Conservation (phyloP, 768 basidiomycete genomes). For the Xanthoconium stramineum region DNA sequence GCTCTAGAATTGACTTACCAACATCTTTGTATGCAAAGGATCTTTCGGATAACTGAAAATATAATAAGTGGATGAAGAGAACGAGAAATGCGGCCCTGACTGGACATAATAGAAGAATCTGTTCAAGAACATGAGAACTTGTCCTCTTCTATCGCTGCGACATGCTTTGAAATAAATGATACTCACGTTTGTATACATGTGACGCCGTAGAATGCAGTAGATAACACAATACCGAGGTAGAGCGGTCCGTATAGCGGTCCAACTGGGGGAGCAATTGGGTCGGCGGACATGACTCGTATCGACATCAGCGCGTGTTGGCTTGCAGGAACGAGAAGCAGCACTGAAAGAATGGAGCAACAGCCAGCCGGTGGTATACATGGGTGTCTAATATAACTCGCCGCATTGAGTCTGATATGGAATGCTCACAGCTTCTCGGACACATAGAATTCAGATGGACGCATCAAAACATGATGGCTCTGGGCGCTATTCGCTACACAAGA, state of each 20-base stretch:
- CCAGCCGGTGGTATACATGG: too few relatives aligned
- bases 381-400: too few relatives aligned
- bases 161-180: neutral
- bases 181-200: neutral
- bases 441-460: too few relatives aligned
- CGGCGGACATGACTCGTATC: neutral
- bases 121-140: too few relatives aligned
- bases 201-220: neutral
- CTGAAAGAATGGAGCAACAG: too few relatives aligned
- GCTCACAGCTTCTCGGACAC: too few relatives aligned
- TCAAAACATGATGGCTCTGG: too few relatives aligned
- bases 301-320: too few relatives aligned
- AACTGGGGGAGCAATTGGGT: neutral
- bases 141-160: too few relatives aligned
- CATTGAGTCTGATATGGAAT: too few relatives aligned
- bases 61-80: neutral
- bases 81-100: neutral
- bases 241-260: neutral
- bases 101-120: slow-evolving; percentile 10
- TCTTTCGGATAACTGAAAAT: slow-evolving; percentile 3
- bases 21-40: neutral
- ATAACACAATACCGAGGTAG: neutral
- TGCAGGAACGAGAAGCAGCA: too few relatives aligned
- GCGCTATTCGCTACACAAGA: too few relatives aligned
- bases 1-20: neutral